phyloP scores from a whole-genome alignment of 495 filamentous ascomycete species.

The Collariella sp. region DNA sequence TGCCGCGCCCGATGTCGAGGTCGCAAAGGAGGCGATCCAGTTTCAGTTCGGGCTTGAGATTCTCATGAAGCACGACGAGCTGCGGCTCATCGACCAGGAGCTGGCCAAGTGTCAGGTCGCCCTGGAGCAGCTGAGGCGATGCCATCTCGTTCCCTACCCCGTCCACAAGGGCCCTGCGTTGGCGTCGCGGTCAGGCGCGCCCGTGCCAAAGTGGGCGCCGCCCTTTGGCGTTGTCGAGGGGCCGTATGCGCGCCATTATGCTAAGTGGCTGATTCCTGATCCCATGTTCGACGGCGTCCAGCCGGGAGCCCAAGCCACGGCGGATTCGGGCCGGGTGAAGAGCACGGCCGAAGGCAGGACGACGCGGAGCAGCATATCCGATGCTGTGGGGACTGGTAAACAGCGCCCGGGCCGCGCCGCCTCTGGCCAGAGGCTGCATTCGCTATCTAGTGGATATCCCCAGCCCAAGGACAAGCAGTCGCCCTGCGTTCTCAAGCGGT shows the following conservation, averaged over 20 bases:
- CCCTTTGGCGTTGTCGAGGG: slow-evolving; percentile 87
- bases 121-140: slow-evolving; percentile 90
- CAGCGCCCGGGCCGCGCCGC: slow-evolving; percentile 55
- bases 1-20: slow-evolving; percentile 23
- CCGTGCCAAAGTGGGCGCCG: slow-evolving; percentile 57
- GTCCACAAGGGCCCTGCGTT: slow-evolving; percentile 58
- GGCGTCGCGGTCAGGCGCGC: slow-evolving; percentile 44
- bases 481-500: slow-evolving; percentile 44
- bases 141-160: slow-evolving; percentile 82
- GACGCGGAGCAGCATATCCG: slow-evolving; percentile 63
- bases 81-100: slow-evolving; percentile 91
- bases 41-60: slow-evolving; percentile 87
- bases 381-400: slow-evolving; percentile 45
- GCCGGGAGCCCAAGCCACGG: slow-evolving; percentile 27
- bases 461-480: slow-evolving; percentile 56
- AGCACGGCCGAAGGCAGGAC: slow-evolving; percentile 53
- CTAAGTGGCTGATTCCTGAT: slow-evolving; percentile 87
- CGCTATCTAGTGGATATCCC: slow-evolving; percentile 64
- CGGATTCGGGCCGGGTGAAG: slow-evolving; percentile 34
- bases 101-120: slow-evolving; percentile 91
- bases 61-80: slow-evolving; percentile 85
- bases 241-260: slow-evolving; percentile 88
- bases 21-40: slow-evolving; percentile 64
- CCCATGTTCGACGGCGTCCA: slow-evolving; percentile 68
- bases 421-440: slow-evolving; percentile 54